Conservation (phyloP, 2,329 filamentous ascomycete species). For the Dactylellina cionopaga region DNA sequence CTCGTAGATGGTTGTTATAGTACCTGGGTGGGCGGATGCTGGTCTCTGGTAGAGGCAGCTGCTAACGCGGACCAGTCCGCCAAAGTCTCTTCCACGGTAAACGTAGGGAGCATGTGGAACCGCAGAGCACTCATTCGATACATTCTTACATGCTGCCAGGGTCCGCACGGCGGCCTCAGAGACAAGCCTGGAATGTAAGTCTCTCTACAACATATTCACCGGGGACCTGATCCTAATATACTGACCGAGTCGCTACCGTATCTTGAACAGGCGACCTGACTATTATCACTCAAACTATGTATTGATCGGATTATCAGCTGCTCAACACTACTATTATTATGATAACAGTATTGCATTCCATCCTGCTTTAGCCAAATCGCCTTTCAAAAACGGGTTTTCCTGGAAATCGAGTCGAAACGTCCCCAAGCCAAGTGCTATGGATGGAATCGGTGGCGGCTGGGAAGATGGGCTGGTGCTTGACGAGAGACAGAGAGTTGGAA, state of each 20-base stretch:
- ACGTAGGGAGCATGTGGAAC: conserved; percentile 72
- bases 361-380: background rate
- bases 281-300: conserved; percentile 57
- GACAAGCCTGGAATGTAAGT: conserved; percentile 92
- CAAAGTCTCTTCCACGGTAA: background rate
- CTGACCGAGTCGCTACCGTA: too few species aligned
- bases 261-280: conserved; percentile 52
- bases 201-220: too few species aligned
- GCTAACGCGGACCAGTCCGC: conserved; percentile 62
- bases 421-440: conserved; percentile 21
- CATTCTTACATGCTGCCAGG: conserved; percentile 88
- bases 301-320: conserved; percentile 54
- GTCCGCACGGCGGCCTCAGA: conserved; percentile 80
- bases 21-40: conserved; percentile 96
- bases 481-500: conserved; percentile 50
- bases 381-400: conserved; percentile 28
- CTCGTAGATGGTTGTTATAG: conserved; percentile 98
- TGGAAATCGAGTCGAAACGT: conserved; percentile 49
- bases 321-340: conserved; percentile 55
- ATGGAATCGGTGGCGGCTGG: conserved; percentile 38
- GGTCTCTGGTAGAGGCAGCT: conserved; percentile 86
- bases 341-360: background rate
- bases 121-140: conserved; percentile 87
- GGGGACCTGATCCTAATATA: too few species aligned
- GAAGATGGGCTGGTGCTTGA: conserved; percentile 29